These are phyloP conservation scores for Mycosphaerelloides madeirae DNA, from an alignment of 2,329 filamentous ascomycete species.

Conservation along the genomic window DNA sequence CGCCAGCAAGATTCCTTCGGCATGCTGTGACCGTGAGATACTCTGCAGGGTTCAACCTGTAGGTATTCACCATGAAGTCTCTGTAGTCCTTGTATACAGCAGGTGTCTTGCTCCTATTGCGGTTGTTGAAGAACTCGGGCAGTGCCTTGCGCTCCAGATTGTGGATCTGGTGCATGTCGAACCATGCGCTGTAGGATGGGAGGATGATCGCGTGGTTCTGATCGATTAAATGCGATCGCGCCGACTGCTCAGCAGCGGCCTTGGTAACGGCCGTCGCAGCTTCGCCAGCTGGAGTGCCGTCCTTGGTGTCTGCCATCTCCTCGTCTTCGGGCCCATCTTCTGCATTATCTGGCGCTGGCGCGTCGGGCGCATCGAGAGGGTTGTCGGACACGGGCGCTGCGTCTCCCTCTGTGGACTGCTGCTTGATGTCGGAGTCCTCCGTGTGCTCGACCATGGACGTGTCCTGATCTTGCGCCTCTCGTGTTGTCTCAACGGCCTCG, in stretches of 20 bases:
- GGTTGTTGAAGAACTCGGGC: conserved; percentile 96
- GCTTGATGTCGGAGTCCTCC: conserved; percentile 18
- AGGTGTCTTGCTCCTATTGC: conserved; percentile 96
- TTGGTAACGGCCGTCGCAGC: conserved; percentile 60
- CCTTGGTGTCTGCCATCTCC: conserved; percentile 59
- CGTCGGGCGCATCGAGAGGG: conserved; percentile 35
- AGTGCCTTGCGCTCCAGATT: conserved; percentile 89
- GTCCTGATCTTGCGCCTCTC: conserved; percentile 28
- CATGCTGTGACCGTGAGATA: conserved; percentile 97
- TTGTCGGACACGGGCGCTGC: conserved; percentile 34
- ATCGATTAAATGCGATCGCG: conserved; percentile 83
- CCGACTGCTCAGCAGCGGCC: conserved; percentile 74
- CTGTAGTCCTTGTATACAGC: conserved; percentile 98
- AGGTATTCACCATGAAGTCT: conserved; percentile 99
- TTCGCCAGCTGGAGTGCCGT: conserved; percentile 25
- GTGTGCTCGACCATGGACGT: conserved; percentile 32
- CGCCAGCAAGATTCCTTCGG: conserved; percentile 86
- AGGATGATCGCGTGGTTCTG: conserved; percentile 95
- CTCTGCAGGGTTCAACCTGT: conserved; percentile 89
- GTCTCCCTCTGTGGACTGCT: conserved; percentile 15
- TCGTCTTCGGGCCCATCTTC: conserved; percentile 30
- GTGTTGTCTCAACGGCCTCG: conserved; percentile 27
- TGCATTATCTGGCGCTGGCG: conserved; percentile 31
- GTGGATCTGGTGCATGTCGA: conserved; percentile 93
- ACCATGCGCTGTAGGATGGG: conserved; percentile 97